Evolutionary conservation across 495 filamentous ascomycete species (phyloP).

Genomic region (Penicillium canariense): DNA sequence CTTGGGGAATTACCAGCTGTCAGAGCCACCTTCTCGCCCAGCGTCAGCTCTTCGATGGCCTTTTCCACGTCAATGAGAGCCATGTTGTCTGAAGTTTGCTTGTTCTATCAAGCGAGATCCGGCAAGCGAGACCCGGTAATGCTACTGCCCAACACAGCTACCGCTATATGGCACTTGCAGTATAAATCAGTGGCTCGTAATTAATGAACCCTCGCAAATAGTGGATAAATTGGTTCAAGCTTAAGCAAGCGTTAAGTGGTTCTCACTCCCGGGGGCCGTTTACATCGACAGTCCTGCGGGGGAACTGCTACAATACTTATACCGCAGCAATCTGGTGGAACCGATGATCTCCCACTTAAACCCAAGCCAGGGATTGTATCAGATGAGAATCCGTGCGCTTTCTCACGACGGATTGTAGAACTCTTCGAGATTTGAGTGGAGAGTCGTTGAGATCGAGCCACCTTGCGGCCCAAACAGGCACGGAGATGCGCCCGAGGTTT

Average conservation of each 20-base stretch:
- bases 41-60: constrained; percentile 57
- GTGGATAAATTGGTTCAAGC: not conserved
- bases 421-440: not conserved
- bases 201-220: too few species aligned
- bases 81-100: constrained; percentile 41
- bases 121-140: too few species aligned
- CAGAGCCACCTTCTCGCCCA: constrained; percentile 61
- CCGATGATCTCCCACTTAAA: not conserved
- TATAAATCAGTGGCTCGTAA: not conserved
- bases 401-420: not conserved
- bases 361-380: not conserved
- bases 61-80: constrained; percentile 60
- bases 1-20: constrained; percentile 48
- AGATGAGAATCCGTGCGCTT: not conserved
- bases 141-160: too few species aligned
- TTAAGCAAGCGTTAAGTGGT: not conserved
- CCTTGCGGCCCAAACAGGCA: constrained; percentile 15
- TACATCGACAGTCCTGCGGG: not conserved
- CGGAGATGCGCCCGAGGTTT: constrained; percentile 27
- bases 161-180: not conserved
- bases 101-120: too few species aligned
- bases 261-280: not conserved
- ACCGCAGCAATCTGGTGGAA: not conserved
- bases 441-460: not conserved
- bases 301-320: not conserved